Evolutionary conservation across 148 eudicot genomes (phyloP).

Genomic region (Camellia sinensis): DNA sequence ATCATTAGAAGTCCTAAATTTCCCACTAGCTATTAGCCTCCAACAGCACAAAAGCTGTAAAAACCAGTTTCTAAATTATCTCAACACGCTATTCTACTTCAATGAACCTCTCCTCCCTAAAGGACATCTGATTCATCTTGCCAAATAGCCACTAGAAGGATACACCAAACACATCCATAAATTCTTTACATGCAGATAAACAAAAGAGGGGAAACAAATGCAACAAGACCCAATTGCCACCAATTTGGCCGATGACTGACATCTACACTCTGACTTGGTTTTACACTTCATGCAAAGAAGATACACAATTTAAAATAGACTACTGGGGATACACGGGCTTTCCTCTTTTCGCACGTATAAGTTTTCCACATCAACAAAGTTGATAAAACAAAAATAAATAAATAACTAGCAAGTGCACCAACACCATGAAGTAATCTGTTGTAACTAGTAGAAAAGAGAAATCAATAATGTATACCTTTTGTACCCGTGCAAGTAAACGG

Average conservation of each 20-base stretch:
- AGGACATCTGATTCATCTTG: not conserved
- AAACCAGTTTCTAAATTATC: not conserved
- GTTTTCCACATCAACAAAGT: not conserved
- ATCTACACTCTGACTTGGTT: conserved; percentile 6
- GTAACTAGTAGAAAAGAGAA: not conserved
- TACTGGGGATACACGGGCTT: not conserved
- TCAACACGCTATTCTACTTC: not conserved
- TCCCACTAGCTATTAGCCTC: not conserved
- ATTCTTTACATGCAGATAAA: not conserved
- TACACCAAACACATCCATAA: not conserved
- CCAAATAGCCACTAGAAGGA: not conserved
- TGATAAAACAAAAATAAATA: not conserved
- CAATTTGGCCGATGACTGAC: not conserved
- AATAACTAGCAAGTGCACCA: conserved; percentile 1
- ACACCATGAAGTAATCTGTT: no score
- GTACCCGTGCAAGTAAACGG: conserved; percentile 92
- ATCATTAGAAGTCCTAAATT: not conserved
- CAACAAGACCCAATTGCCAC: not conserved
- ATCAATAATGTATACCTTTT: conserved; percentile 57
- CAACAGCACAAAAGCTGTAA: not conserved
- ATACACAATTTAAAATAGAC: no score
- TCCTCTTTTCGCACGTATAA: not conserved
- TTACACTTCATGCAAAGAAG: not conserved
- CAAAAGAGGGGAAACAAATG: not conserved
- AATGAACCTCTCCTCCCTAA: not conserved